phyloP scores from a whole-genome alignment of 768 basidiomycete genomes.

The Tricholoma bakamatsutake region DNA sequence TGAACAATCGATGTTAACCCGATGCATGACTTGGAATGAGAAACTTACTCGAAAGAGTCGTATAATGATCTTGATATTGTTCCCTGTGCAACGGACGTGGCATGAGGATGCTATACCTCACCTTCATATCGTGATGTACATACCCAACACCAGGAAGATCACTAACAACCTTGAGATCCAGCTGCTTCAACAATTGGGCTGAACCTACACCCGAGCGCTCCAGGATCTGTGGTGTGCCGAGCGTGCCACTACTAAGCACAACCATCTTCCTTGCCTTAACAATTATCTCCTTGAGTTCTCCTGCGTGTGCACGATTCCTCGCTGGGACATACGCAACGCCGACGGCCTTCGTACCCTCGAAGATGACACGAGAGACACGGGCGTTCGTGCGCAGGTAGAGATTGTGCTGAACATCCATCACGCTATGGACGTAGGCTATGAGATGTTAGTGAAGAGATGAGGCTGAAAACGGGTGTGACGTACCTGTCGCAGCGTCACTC shows the following conservation, averaged over 20 bases:
- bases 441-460: background rate
- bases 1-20: background rate
- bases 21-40: background rate
- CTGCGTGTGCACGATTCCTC: conserved; percentile 50
- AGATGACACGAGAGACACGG: conserved; percentile 64
- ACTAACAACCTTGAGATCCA: conserved; percentile 57
- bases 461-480: conserved; percentile 1
- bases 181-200: conserved; percentile 45
- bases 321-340: conserved; percentile 66
- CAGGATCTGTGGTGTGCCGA: conserved; percentile 68
- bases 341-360: conserved; percentile 67
- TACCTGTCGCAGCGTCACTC: conserved; percentile 66
- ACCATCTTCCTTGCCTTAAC: conserved; percentile 64
- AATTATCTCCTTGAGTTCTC: conserved; percentile 51
- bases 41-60: conserved; percentile 52
- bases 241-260: conserved; percentile 59
- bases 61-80: conserved; percentile 73
- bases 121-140: conserved; percentile 13
- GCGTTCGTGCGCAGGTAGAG: conserved; percentile 62
- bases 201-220: conserved; percentile 69
- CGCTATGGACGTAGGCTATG: conserved; percentile 64
- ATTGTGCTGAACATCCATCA: conserved; percentile 64
- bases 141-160: conserved; percentile 69
- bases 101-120: background rate
- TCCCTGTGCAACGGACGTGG: conserved; percentile 32